Base-by-base conservation (phyloP, 331 rosid genomes). In the Erythrophleum ivorense region DNA sequence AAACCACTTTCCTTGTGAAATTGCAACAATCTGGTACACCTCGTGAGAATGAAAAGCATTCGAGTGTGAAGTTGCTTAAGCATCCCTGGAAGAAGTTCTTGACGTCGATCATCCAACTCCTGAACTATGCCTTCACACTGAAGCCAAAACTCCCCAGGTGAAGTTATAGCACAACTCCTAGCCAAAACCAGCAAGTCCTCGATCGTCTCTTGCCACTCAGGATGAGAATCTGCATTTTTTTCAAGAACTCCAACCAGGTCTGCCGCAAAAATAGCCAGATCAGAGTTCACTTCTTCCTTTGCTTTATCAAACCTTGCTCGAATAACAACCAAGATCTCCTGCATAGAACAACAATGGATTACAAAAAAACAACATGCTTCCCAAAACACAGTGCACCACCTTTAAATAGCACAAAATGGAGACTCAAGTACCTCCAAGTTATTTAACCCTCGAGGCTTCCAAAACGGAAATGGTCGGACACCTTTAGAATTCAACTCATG, bases 91-190 rank as follows among this genome's bases (percentile, higher is more conserved):
- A 97, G 94, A 68, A 86, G 95, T 81, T 96, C 98, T 90, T 96
- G 99, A 63, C 99, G 99, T 77, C 90, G 90, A 85, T 96, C 99
- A 85, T 96, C 99, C 91, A 96, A 94, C 53, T 96, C 99, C 90
- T 94, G 99, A 84, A 96, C 99, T 85, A 92, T 92, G 82, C 98
- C 81, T 89, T 96, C 99, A 88, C 99, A 96, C 80, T 92, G 97
- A 86, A 94, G 97, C 99, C 99, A 96, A 88, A 96, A 96, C 68
- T 96, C 97, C 70, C 91, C 97, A 69, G 99, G 46, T 45, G 99
- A 86, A 59, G 98, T 88, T 94, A 96, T 87, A 45, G 98, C 98
- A 91, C 99, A 96, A 40, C 92, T 89, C 86, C 98, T 93, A 78
- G 99, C 98, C 89, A 94, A 91, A 91, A 96, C 77, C 81, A 96